Percentiles rank a stretch among this genome's conserved stretches.
Conservation (phyloP, 495 filamentous ascomycete genomes). For the Endocarpon pusillum region DNA sequence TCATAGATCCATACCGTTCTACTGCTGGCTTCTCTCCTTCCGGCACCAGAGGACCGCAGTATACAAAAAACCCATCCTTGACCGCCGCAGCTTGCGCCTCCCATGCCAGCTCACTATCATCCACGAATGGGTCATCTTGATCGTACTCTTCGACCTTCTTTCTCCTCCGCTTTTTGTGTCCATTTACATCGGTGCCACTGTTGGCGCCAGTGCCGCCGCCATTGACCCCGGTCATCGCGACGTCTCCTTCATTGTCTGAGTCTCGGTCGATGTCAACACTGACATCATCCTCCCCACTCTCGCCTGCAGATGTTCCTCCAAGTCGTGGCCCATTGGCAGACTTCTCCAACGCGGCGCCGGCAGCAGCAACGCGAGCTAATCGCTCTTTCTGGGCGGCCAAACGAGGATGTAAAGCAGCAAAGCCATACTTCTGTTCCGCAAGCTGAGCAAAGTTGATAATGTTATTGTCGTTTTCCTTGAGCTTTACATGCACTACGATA, state of each 20-base stretch:
- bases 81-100: slow-evolving; percentile 88
- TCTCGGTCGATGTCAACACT: slow-evolving; percentile 28
- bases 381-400: slow-evolving; percentile 71
- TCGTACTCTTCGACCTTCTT: slow-evolving; percentile 93
- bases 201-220: slow-evolving; percentile 25
- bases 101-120: slow-evolving; percentile 90
- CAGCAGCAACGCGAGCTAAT: slow-evolving; percentile 66
- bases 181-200: slow-evolving; percentile 34
- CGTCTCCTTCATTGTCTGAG: slow-evolving; percentile 52
- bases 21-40: slow-evolving; percentile 79
- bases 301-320: slow-evolving; percentile 39
- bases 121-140: slow-evolving; percentile 91
- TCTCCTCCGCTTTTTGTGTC: slow-evolving; percentile 49
- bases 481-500: slow-evolving; percentile 66
- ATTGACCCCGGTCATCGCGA: slow-evolving; percentile 54
- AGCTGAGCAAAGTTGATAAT: slow-evolving; percentile 91
- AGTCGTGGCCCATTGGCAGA: slow-evolving; percentile 27
- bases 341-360: slow-evolving; percentile 62
- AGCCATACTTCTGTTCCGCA: slow-evolving; percentile 85
- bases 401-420: slow-evolving; percentile 80
- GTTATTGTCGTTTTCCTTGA: slow-evolving; percentile 65
- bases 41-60: slow-evolving; percentile 67
- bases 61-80: slow-evolving; percentile 83
- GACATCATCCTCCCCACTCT: slow-evolving; percentile 42
- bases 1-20: slow-evolving; percentile 38